These are phyloP conservation scores for Debaryomyces nepalensis DNA, from an alignment of 1,139 yeast species.

Conservation along the genomic window DNA sequence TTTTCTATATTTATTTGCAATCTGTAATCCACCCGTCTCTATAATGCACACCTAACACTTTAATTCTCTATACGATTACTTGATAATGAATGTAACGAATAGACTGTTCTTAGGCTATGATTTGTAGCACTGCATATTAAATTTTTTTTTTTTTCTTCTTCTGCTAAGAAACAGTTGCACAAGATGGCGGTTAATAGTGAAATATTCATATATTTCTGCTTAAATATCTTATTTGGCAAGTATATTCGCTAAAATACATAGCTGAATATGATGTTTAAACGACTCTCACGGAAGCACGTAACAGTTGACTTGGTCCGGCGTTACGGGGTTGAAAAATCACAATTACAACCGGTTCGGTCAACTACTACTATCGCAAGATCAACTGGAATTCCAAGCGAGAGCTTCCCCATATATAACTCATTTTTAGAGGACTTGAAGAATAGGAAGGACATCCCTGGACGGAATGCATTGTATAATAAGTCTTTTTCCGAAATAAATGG, in stretches of 20 bases:
- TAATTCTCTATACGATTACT: conserved; percentile 10
- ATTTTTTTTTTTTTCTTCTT: conserved; percentile 8
- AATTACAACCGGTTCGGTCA: conserved; percentile 3
- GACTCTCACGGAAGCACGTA: conserved; percentile 8
- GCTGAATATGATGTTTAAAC: conserved; percentile 6
- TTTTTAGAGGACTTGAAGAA: conserved; percentile 22
- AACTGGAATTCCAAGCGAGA: conserved; percentile 13
- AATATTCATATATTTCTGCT: conserved; percentile 1
- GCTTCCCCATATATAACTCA: conserved; percentile 18
- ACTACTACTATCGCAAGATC: conserved; percentile 10
- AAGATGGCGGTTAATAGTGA: conserved; percentile 6
- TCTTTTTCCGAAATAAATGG: conserved; percentile 29
- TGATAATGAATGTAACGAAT: conserved; percentile 9
- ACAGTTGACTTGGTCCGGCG: conserved; percentile 6
- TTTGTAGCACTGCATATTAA: conserved; percentile 6
- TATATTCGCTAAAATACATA: not conserved
- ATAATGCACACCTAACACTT: conserved; percentile 8
- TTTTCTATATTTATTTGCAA: conserved; percentile 4
- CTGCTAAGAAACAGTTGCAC: conserved; percentile 1
- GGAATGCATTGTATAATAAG: conserved; percentile 23
- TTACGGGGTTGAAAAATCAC: conserved; percentile 6
- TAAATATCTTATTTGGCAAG: conserved; percentile 1
- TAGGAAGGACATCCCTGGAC: conserved; percentile 13
- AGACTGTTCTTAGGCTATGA: conserved; percentile 4
- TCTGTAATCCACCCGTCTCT: not conserved